Evolutionary conservation across 2,329 filamentous ascomycete genomes (phyloP).

Genomic region (Bipolaris zeicola): DNA sequence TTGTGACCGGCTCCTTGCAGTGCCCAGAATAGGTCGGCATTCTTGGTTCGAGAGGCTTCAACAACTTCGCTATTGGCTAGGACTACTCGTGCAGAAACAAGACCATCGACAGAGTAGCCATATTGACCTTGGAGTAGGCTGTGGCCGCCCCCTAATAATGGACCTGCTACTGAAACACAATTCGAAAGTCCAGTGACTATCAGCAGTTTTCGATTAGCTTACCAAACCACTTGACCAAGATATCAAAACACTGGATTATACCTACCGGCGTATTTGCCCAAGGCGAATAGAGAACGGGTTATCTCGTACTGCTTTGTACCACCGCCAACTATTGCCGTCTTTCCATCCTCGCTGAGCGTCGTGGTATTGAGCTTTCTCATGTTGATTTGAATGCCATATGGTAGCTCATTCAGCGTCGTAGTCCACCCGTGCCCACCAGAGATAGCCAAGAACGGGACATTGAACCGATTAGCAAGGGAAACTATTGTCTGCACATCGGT

Average conservation of each 20-base stretch:
- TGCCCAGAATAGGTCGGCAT: conserved; percentile 50
- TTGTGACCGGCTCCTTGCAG: conserved; percentile 48
- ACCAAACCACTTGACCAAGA: no score
- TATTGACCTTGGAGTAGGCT: conserved; percentile 58
- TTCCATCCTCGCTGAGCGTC: conserved; percentile 22
- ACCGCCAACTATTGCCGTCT: conserved; percentile 39
- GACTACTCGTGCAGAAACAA: conserved; percentile 31
- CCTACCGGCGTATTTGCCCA: conserved; percentile 42
- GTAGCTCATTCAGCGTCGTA: conserved; percentile 27
- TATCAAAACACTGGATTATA: not conserved
- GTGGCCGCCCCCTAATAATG: conserved; percentile 63
- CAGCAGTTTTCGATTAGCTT: not conserved
- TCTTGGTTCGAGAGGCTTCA: conserved; percentile 30
- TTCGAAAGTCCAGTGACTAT: conserved; percentile 25
- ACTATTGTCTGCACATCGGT: conserved; percentile 23
- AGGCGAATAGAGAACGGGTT: conserved; percentile 29
- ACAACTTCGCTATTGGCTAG: conserved; percentile 40
- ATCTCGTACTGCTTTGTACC: conserved; percentile 34
- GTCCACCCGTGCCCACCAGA: conserved; percentile 45
- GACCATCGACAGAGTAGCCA: conserved; percentile 41
- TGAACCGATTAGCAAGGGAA: conserved; percentile 15
- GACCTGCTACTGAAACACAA: conserved; percentile 58
- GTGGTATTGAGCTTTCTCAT: conserved; percentile 37
- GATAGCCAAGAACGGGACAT: conserved; percentile 47
- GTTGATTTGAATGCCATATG: conserved; percentile 42